Conservation (phyloP, 495 filamentous ascomycete genomes). For the Bryoglossum gracile region DNA sequence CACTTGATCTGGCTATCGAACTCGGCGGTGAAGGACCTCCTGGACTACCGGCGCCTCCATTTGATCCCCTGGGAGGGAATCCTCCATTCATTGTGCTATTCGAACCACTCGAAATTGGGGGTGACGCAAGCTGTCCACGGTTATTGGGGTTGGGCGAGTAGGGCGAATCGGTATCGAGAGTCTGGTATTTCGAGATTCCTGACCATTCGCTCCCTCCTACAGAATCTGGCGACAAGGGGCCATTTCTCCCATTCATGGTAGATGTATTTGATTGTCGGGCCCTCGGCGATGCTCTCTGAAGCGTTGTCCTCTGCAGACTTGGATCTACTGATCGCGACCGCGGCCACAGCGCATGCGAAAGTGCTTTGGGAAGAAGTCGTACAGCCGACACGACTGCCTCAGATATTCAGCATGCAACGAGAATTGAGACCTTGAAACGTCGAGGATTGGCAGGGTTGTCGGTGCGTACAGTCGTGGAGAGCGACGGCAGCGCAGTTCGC, state of each 20-base stretch:
- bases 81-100: slow-evolving; percentile 48
- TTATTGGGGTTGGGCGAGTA: slow-evolving; percentile 48
- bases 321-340: slow-evolving; percentile 12
- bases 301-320: slow-evolving; percentile 10
- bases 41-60: slow-evolving; percentile 14
- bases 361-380: neutral
- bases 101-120: slow-evolving; percentile 61
- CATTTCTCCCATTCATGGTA: slow-evolving; percentile 54
- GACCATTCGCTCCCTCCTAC: slow-evolving; percentile 83
- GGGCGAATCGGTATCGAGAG: slow-evolving; percentile 42
- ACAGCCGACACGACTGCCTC: neutral
- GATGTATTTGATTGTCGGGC: slow-evolving; percentile 8
- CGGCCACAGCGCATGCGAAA: slow-evolving; percentile 13
- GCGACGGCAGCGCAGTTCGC: slow-evolving; percentile 2
- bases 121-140: slow-evolving; percentile 60
- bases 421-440: slow-evolving; percentile 19
- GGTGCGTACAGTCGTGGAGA: slow-evolving; percentile 15
- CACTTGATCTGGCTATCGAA: slow-evolving; percentile 73
- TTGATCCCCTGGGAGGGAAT: slow-evolving; percentile 41
- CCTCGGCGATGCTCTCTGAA: neutral
- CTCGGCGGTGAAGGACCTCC: slow-evolving; percentile 76
- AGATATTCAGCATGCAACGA: slow-evolving; percentile 10
- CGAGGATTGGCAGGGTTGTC: slow-evolving; percentile 17
- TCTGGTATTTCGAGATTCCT: slow-evolving; percentile 63
- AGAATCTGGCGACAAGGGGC: slow-evolving; percentile 76